Evolutionary conservation across 352 stramenopile species (phyloP).

Genomic region (Thraustochytrium striatum): DNA sequence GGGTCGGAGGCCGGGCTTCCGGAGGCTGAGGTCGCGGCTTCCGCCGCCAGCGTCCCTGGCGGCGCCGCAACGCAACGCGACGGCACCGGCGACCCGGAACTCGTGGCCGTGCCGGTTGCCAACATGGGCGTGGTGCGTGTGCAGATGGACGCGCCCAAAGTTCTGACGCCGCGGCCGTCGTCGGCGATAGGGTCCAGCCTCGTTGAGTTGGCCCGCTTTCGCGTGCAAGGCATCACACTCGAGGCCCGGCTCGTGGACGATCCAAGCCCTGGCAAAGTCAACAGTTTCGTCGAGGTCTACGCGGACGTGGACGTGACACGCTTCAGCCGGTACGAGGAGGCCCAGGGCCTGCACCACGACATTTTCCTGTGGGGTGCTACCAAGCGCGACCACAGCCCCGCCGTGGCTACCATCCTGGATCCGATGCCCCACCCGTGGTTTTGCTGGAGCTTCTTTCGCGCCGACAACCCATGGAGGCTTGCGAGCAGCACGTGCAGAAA

Average conservation of each 20-base stretch:
- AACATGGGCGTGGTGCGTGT: constrained; percentile 44
- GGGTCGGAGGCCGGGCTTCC: background rate
- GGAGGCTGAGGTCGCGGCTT: background rate
- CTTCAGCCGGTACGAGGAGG: constrained; percentile 31
- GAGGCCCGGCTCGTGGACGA: constrained; percentile 38
- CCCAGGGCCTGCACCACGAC: constrained; percentile 1
- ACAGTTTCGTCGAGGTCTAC: constrained; percentile 26
- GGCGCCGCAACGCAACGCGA: background rate
- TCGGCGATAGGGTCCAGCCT: background rate
- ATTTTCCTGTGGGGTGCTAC: constrained; percentile 39
- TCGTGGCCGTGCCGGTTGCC: constrained; percentile 33
- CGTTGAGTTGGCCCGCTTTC: constrained; percentile 1
- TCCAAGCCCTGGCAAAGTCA: background rate
- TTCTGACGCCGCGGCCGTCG: background rate
- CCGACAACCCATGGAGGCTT: background rate
- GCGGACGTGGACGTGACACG: constrained; percentile 22
- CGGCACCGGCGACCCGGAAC: background rate
- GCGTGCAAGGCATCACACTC: constrained; percentile 7
- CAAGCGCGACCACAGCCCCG: background rate
- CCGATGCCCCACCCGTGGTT: constrained; percentile 47
- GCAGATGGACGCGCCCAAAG: background rate
- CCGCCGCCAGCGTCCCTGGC: background rate
- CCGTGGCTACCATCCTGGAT: background rate
- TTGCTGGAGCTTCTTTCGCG: constrained; percentile 46
- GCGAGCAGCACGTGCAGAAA: constrained; percentile 10